These are phyloP conservation scores for Populus tremula DNA, from an alignment of 345 rosid genomes.

Conservation along the genomic window DNA sequence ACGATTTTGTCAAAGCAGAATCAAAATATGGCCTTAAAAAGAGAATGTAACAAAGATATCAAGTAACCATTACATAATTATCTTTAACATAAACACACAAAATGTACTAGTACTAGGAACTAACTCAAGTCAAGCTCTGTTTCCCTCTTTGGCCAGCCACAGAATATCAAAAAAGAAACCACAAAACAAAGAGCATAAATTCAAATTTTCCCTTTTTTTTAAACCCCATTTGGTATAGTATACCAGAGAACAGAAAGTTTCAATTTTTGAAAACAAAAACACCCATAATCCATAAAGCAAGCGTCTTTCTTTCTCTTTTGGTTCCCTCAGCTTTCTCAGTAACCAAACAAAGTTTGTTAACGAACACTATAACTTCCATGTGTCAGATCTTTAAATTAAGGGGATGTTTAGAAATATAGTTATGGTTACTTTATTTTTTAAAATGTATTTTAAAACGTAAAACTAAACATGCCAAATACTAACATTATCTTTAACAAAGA, in stretches of 20 bases:
- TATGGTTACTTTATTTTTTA: too few relatives aligned
- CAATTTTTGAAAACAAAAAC: not conserved
- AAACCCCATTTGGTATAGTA: not conserved
- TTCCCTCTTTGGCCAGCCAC: not conserved
- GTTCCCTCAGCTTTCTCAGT: not conserved
- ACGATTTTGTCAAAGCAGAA: constrained; percentile 42
- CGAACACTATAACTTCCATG: not conserved
- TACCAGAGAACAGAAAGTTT: not conserved
- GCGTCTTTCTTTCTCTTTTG: not conserved
- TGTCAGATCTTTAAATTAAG: not conserved
- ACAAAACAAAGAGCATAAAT: not conserved
- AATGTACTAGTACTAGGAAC: not conserved
- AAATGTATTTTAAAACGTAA: too few relatives aligned
- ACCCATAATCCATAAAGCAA: not conserved
- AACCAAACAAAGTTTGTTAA: not conserved
- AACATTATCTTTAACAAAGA: not conserved
- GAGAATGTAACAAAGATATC: constrained; percentile 13
- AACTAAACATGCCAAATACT: too few relatives aligned
- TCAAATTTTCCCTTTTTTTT: not conserved
- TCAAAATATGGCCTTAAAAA: constrained; percentile 18
- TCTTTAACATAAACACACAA: not conserved
- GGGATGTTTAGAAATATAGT: too few relatives aligned
- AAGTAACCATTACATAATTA: constrained; percentile 26
- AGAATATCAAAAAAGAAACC: not conserved
- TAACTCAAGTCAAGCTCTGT: not conserved